A percentile compares a stretch with the other conserved stretches of the same genome.
Conservation (phyloP, 2,329 filamentous ascomycete species). For the Massarina eburnea region DNA sequence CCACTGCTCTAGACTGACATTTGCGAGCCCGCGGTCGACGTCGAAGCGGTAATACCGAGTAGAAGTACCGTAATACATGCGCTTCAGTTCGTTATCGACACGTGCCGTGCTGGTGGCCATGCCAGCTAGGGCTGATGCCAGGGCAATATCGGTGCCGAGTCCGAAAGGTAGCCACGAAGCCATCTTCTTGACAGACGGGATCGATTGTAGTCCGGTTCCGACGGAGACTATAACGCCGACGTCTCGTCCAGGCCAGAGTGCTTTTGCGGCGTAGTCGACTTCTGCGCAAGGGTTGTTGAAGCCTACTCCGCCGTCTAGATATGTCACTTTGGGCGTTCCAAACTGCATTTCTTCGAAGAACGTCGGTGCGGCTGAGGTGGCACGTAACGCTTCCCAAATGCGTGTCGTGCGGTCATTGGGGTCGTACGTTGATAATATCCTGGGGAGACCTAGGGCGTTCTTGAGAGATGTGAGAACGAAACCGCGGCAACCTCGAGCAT, state of each 20-base stretch:
- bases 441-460: conserved; percentile 40
- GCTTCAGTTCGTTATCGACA: conserved; percentile 46
- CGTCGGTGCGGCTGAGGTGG: conserved; percentile 53
- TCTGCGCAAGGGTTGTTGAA: conserved; percentile 56
- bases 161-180: conserved; percentile 44
- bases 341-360: conserved; percentile 58
- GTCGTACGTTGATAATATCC: conserved; percentile 43
- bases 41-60: conserved; percentile 45
- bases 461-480: conserved; percentile 44
- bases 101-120: conserved; percentile 44
- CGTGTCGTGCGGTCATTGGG: conserved; percentile 41
- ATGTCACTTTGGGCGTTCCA: conserved; percentile 48
- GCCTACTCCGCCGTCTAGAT: conserved; percentile 53
- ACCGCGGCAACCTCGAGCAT: conserved; percentile 38
- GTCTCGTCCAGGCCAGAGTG: conserved; percentile 39
- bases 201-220: conserved; percentile 43
- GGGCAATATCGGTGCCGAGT: conserved; percentile 40
- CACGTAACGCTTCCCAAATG: conserved; percentile 56
- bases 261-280: conserved; percentile 52
- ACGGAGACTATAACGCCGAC: conserved; percentile 45
- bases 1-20: conserved; percentile 44
- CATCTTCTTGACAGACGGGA: conserved; percentile 40
- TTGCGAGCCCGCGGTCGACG: conserved; percentile 43
- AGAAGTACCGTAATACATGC: conserved; percentile 42
- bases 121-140: conserved; percentile 39